These are phyloP conservation scores for Capronia coronata DNA, from an alignment of 2,329 filamentous ascomycete genomes.

Conservation along the genomic window DNA sequence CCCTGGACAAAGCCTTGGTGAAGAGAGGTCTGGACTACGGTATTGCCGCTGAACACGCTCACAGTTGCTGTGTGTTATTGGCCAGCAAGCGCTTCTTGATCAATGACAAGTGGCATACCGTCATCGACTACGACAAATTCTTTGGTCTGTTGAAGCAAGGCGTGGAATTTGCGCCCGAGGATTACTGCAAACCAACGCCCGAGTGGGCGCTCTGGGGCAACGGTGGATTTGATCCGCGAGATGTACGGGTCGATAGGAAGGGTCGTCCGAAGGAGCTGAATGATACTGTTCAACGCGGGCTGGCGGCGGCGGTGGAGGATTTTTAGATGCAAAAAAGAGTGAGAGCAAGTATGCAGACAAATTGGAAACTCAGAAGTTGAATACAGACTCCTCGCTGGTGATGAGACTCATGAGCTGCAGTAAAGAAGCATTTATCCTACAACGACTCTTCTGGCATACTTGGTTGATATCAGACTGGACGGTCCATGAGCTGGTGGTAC, in stretches of 20 bases:
- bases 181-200: slow-evolving; percentile 84
- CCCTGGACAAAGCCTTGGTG: slow-evolving; percentile 62
- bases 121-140: slow-evolving; percentile 85
- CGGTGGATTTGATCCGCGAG: slow-evolving; percentile 86
- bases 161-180: slow-evolving; percentile 72
- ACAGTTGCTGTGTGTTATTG: slow-evolving; percentile 86
- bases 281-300: background rate
- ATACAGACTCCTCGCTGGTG: too few relatives aligned
- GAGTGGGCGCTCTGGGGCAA: slow-evolving; percentile 95
- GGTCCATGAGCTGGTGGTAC: too few relatives aligned
- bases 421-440: too few relatives aligned
- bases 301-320: background rate
- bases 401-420: too few relatives aligned
- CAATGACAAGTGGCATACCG: slow-evolving; percentile 77
- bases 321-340: too few relatives aligned
- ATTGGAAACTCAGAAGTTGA: too few relatives aligned
- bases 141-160: slow-evolving; percentile 75
- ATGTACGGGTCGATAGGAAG: slow-evolving; percentile 80
- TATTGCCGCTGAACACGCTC: slow-evolving; percentile 88
- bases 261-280: slow-evolving; percentile 40
- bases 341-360: too few relatives aligned
- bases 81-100: slow-evolving; percentile 74
- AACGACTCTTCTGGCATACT: too few relatives aligned
- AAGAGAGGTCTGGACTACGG: slow-evolving; percentile 72
- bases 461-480: too few relatives aligned